Conservation (phyloP, 805 yeast genomes). For the Brettanomyces custersianus region DNA sequence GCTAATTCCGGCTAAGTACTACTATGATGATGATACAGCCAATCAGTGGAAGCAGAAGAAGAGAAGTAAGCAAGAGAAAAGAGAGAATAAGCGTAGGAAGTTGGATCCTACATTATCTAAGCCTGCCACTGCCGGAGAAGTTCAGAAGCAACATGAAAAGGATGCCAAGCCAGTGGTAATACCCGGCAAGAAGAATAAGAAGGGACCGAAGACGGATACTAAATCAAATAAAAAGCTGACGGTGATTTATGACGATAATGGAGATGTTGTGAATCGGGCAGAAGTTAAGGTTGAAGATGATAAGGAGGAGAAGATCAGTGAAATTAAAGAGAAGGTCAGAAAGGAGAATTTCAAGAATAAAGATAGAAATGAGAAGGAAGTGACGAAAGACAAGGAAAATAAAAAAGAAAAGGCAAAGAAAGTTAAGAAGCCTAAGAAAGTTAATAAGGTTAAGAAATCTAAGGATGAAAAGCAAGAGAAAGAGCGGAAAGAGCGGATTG, state of each 20-base stretch:
- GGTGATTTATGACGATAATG: constrained; percentile 66
- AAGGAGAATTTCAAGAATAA: neutral
- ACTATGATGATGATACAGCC: constrained; percentile 83
- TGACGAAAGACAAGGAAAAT: neutral
- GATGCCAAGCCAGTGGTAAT: constrained; percentile 42
- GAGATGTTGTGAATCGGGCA: constrained; percentile 34
- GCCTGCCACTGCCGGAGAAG: constrained; percentile 49
- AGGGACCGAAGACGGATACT: constrained; percentile 15
- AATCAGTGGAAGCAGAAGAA: constrained; percentile 88
- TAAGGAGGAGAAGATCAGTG: constrained; percentile 6
- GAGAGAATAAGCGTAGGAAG: constrained; percentile 56
- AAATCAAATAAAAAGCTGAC: constrained; percentile 23
- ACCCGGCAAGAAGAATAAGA: constrained; percentile 18
- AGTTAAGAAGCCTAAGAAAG: constrained; percentile 2
- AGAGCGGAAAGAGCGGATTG: constrained; percentile 45
- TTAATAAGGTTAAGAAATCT: constrained; percentile 15
- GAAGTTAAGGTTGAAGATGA: constrained; percentile 8
- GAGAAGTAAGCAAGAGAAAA: constrained; percentile 55
- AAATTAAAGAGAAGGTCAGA: constrained; percentile 2
- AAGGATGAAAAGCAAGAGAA: constrained; percentile 40
- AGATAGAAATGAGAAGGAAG: neutral
- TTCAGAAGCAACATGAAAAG: constrained; percentile 43
- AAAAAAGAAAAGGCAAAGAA: constrained; percentile 3
- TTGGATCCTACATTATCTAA: constrained; percentile 56
- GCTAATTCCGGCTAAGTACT: constrained; percentile 87